phyloP scores from a whole-genome alignment of 208 protist genomes.

The Leishmania braziliensis region DNA sequence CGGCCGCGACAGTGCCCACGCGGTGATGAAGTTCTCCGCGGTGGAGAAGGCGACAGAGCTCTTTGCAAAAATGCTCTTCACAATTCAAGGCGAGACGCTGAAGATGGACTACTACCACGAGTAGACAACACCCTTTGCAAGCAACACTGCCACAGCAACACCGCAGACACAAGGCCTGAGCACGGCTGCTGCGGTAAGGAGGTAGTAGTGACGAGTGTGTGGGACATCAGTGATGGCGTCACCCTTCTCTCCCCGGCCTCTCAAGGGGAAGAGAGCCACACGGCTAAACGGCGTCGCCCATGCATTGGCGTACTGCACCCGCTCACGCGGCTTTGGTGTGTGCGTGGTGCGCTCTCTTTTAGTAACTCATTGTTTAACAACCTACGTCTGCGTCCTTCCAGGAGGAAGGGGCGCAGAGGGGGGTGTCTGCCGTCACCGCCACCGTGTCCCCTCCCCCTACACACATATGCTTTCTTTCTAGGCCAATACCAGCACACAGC shows the following conservation, averaged over 20 bases:
- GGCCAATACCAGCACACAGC: no score
- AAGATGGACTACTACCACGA: constrained; percentile 29
- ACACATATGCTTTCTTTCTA: background rate
- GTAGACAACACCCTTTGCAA: background rate
- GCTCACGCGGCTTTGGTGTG: no score
- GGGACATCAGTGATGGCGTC: background rate
- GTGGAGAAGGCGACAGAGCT: constrained; percentile 33
- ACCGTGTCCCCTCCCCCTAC: background rate
- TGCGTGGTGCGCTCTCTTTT: no score
- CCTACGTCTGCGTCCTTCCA: background rate
- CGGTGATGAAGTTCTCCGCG: constrained; percentile 52
- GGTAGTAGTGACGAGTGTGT: background rate
- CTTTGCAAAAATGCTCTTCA: constrained; percentile 24
- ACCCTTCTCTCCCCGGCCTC: background rate
- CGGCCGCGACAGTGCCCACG: constrained; percentile 55
- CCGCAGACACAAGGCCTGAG: background rate
- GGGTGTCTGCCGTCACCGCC: background rate
- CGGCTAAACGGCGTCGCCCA: no score
- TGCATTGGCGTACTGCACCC: no score
- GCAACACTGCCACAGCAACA: background rate
- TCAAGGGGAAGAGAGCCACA: background rate
- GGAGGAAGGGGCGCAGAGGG: background rate
- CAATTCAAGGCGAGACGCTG: constrained; percentile 32
- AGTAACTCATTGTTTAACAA: no score
- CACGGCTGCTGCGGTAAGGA: background rate